Evolutionary conservation across 2,329 filamentous ascomycete species (phyloP).

Genomic region (Fusarium sp.): DNA sequence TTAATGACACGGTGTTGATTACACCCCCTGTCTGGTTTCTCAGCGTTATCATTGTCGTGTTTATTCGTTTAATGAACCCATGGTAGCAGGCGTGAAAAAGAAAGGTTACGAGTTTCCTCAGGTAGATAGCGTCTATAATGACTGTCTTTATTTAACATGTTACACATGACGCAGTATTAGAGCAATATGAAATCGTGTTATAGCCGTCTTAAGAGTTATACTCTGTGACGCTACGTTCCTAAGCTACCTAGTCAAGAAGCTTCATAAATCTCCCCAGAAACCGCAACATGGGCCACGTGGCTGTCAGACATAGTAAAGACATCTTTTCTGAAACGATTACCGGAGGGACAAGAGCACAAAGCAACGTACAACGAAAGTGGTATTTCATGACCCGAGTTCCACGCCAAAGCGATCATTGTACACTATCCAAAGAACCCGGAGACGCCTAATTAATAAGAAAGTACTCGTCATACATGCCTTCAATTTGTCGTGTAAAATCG

Average conservation of each 20-base stretch:
- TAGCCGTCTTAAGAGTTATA: neutral
- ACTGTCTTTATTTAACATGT: conserved; percentile 5
- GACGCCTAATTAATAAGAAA: conserved; percentile 3
- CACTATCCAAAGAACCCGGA: conserved; percentile 6
- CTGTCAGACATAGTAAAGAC: conserved; percentile 29
- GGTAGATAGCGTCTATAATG: conserved; percentile 26
- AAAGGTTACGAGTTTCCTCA: conserved; percentile 13
- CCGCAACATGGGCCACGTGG: conserved; percentile 22
- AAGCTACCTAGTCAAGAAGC: neutral
- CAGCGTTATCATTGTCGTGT: conserved; percentile 7
- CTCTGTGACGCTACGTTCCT: too few species aligned
- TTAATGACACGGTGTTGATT: conserved; percentile 16
- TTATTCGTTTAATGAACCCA: conserved; percentile 18
- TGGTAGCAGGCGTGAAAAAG: conserved; percentile 26
- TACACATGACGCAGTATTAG: neutral
- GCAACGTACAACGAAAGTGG: conserved; percentile 30
- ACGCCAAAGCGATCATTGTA: conserved; percentile 8
- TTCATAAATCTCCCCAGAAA: neutral
- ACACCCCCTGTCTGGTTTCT: conserved; percentile 9
- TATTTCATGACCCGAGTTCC: conserved; percentile 25
- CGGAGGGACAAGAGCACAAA: conserved; percentile 26
- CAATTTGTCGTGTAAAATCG: conserved; percentile 32
- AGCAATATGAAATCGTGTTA: neutral
- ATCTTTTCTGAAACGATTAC: conserved; percentile 18
- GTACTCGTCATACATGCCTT: conserved; percentile 15